Evolutionary conservation across 768 basidiomycete species (phyloP).

Genomic region (Chalciporus pseudorubinellus): DNA sequence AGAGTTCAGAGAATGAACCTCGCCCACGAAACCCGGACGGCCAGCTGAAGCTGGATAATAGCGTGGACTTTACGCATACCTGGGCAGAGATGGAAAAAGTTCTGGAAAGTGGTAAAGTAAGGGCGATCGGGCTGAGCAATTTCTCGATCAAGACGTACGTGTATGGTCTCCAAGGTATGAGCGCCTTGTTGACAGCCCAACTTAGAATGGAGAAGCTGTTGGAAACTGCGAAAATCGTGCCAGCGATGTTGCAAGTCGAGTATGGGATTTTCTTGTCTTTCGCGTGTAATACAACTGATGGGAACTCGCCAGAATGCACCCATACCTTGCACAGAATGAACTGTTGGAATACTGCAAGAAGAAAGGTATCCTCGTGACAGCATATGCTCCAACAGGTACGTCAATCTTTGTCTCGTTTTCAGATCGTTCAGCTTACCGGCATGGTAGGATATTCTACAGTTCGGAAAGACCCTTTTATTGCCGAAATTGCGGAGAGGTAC

Average conservation of each 20-base stretch:
- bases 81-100: conserved; percentile 29
- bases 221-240: conserved; percentile 24
- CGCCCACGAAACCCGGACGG: conserved; percentile 19
- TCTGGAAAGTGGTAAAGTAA: conserved; percentile 10
- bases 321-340: conserved; percentile 31
- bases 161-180: background rate
- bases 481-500: conserved; percentile 27
- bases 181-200: background rate
- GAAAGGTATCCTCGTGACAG: conserved; percentile 33
- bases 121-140: conserved; percentile 35
- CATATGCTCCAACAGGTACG: conserved; percentile 33
- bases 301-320: conserved; percentile 28
- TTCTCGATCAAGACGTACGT: conserved; percentile 32
- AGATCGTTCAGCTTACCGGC: background rate
- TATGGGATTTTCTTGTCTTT: background rate
- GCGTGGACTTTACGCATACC: conserved; percentile 24
- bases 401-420: background rate
- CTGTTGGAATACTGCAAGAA: conserved; percentile 27
- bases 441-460: background rate
- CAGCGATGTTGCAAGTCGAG: conserved; percentile 36
- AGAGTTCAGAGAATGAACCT: background rate
- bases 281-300: background rate
- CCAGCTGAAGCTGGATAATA: conserved; percentile 14
- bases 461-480: conserved; percentile 27
- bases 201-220: conserved; percentile 18